Evolutionary conservation across 345 rosid species (phyloP).

Genomic region (Pistacia vera): DNA sequence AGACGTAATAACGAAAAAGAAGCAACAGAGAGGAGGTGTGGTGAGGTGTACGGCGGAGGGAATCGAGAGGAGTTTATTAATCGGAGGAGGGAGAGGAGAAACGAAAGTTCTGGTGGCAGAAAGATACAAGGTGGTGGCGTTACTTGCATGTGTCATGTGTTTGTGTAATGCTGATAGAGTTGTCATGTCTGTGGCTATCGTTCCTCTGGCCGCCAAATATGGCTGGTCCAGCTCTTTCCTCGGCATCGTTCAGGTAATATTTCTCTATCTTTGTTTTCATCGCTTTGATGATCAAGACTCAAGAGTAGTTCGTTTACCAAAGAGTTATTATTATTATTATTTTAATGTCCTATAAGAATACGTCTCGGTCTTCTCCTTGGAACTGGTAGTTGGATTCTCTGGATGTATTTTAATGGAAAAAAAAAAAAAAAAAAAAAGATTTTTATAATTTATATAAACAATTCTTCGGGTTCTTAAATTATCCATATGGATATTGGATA

Average conservation of each 20-base stretch:
- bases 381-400: neutral
- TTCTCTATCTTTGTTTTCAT: neutral
- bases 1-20: conserved; percentile 6
- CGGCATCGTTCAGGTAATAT: conserved; percentile 89
- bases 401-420: neutral
- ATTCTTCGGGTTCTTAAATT: too few species aligned
- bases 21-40: conserved; percentile 6
- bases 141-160: conserved; percentile 81
- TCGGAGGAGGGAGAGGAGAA: conserved; percentile 35
- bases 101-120: conserved; percentile 45
- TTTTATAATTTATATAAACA: neutral
- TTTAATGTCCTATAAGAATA: too few species aligned
- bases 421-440: neutral
- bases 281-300: neutral
- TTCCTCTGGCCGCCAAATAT: conserved; percentile 79
- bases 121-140: conserved; percentile 82
- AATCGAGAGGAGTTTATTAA: conserved; percentile 48
- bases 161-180: conserved; percentile 93
- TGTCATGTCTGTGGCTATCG: conserved; percentile 92
- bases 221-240: conserved; percentile 92
- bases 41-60: conserved; percentile 77
- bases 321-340: neutral
- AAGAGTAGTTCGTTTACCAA: neutral
- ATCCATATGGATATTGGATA: too few species aligned
- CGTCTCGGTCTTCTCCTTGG: neutral